Base-by-base conservation (phyloP, 192 early-diverging fungal genomes). In the Rhizophagus clarus region DNA sequence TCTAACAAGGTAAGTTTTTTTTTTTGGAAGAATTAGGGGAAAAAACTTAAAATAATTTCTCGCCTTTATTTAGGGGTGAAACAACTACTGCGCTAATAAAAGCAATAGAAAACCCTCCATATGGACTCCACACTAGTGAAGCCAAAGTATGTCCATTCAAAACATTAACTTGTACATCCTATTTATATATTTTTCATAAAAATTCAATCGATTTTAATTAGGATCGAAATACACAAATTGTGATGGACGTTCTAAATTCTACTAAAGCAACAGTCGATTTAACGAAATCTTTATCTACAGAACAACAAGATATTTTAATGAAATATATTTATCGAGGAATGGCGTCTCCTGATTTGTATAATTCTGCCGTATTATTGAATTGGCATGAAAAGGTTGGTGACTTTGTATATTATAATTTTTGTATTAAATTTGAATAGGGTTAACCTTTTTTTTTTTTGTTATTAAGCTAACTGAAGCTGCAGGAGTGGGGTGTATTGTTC, bases 331-430 rank as follows among this genome's bases (percentile, higher is more conserved):
- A 45, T 87, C 89, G 94, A 31, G 97, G 95, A 22, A 89, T 99
- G 92, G 93, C 92, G 9, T 86, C 85, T 26, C 97, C 97, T 3
- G 95, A 96, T 24, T 81, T 85, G 68, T 96, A 89, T 79, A 96
- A 96, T 79, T 93, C 95, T 67, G 91, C 91, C 17, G 88, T 95
- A 68, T 81, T 99, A 76, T 85, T 99, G 76, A 87, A 88, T 77
- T 99, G 96, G 96, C 97, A 99, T 80, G 97, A 99, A 79, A 96
- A 97, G 87, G 94, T 97, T 82, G 4, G 42, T 40, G 5, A 40
- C 6, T 40, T 40, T 34, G 8, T n/a, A 20, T 40, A 45, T 47
- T 3, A 8, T 47, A 61, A 72, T 31, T 31, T 12, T 2, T 29
- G 34, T n/a, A n/a, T n/a, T n/a, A n/a, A n/a, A n/a, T n/a, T n/a